Base-by-base conservation (phyloP, 2,329 filamentous ascomycete species). In the Sarocladium strictum region DNA sequence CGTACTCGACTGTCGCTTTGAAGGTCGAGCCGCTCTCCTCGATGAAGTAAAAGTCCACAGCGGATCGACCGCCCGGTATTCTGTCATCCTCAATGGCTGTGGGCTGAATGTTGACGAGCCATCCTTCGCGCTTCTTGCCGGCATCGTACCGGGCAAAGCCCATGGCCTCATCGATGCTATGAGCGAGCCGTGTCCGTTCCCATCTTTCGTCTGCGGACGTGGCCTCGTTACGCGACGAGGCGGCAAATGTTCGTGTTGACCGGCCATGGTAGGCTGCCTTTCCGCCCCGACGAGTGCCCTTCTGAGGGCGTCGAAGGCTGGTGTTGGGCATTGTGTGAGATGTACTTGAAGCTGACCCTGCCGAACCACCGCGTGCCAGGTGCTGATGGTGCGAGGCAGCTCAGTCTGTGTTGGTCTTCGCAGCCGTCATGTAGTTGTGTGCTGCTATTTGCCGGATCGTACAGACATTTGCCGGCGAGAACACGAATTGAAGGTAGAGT, bases 21-120 rank as follows among this genome's bases (percentile, higher is more conserved):
- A 99, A 99, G 4, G 88, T 93, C 50, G 86, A 83, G 14, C 90
- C 81, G 64, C 96, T 89, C 56, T 93, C 89, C 63, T 92, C 89
- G 57, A 99, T 87, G 72, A 99, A 99, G 76, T 97, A 99, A 72
- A 91, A 97, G 73, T 99, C 94, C 55, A 99, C 84, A 9, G 90
- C 94, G 1, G 94, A 88, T 60, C 90, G 85, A 35, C 94, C 94
- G 57, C 90, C 89, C 1, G 88, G 86, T 45, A 89, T 80, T 62
- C 90, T 89, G 15, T 92, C 81, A 67, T 97, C 93, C 69, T 96
- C 78, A 76, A 99, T 79, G 12, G 85, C 84, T 0, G 94, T 97
- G 37, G 91, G 85, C 67, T 96, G 90, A 74, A 97, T 89, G 66
- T 97, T 99, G 62, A 93, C 90, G 3, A 99, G 82, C 94, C 94